Evolutionary conservation across 2,329 filamentous ascomycete species (phyloP).

Genomic region (Penicillium sclerotiorum): DNA sequence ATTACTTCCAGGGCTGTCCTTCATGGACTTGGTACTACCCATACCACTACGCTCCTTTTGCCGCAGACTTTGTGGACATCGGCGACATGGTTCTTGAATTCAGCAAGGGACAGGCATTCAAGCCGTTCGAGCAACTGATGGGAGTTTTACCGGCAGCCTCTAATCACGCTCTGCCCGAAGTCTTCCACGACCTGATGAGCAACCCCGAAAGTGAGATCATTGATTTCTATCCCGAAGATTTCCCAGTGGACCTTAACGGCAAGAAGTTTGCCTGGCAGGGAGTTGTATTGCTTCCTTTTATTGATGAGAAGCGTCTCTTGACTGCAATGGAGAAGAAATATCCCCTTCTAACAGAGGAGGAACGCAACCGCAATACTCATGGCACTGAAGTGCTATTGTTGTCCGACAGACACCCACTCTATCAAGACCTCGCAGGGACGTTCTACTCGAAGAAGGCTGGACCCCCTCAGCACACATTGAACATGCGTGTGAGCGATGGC

Average conservation of each 20-base stretch:
- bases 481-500: conserved; percentile 74
- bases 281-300: conserved; percentile 89
- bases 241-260: conserved; percentile 89
- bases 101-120: conserved; percentile 80
- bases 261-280: conserved; percentile 99
- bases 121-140: conserved; percentile 96
- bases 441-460: conserved; percentile 92
- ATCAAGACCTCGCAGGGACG: conserved; percentile 77
- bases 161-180: conserved; percentile 82
- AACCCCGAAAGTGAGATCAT: conserved; percentile 87
- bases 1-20: conserved; percentile 97
- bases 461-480: conserved; percentile 67
- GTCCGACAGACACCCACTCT: conserved; percentile 81
- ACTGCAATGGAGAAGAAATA: conserved; percentile 82
- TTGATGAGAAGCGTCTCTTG: conserved; percentile 85
- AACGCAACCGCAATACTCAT: conserved; percentile 73
- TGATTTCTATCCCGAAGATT: conserved; percentile 96
- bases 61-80: conserved; percentile 87
- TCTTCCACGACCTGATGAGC: conserved; percentile 90
- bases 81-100: conserved; percentile 78
- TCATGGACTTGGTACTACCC: conserved; percentile 99
- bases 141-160: conserved; percentile 93
- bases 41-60: conserved; percentile 97
- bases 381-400: conserved; percentile 83
- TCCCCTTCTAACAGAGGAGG: conserved; percentile 73